Evolutionary conservation across 345 rosid genomes (phyloP).

Genomic region (Bruguiera gymnorhiza): DNA sequence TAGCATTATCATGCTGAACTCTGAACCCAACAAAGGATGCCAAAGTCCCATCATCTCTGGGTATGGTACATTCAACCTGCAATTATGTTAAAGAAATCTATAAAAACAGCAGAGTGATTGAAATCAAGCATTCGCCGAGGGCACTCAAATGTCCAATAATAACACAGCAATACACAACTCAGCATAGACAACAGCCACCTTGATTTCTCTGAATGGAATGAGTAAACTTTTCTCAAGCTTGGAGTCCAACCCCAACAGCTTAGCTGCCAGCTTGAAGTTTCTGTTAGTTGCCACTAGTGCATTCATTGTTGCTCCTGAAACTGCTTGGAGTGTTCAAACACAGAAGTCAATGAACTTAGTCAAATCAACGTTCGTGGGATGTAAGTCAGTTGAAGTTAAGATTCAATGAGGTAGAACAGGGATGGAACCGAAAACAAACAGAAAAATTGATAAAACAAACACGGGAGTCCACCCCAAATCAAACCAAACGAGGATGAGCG

Average conservation of each 20-base stretch:
- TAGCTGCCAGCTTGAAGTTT: conserved; percentile 82
- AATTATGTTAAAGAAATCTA: conserved; percentile 2
- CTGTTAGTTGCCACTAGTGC: conserved; percentile 96
- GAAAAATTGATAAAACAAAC: too few relatives aligned
- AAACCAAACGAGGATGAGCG: too few relatives aligned
- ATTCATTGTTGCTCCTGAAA: conserved; percentile 55
- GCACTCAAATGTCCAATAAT: too few relatives aligned
- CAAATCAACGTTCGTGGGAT: neutral
- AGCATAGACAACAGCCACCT: conserved; percentile 41
- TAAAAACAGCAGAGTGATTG: conserved; percentile 5
- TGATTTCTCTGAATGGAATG: conserved; percentile 95
- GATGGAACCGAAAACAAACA: neutral
- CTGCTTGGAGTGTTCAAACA: conserved; percentile 5
- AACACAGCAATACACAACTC: neutral
- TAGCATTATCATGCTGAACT: conserved; percentile 94
- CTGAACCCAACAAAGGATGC: conserved; percentile 90
- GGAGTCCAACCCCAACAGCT: conserved; percentile 90
- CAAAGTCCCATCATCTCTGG: conserved; percentile 85
- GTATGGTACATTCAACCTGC: conserved; percentile 95
- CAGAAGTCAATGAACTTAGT: conserved; percentile 6
- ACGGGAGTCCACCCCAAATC: too few relatives aligned
- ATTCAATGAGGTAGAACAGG: too few relatives aligned
- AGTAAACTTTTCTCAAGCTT: conserved; percentile 93
- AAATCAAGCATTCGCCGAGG: neutral
- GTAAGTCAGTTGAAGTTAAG: neutral